These are phyloP conservation scores for Diaporthe citri DNA, from an alignment of 2,329 filamentous ascomycete species.

Conservation along the genomic window DNA sequence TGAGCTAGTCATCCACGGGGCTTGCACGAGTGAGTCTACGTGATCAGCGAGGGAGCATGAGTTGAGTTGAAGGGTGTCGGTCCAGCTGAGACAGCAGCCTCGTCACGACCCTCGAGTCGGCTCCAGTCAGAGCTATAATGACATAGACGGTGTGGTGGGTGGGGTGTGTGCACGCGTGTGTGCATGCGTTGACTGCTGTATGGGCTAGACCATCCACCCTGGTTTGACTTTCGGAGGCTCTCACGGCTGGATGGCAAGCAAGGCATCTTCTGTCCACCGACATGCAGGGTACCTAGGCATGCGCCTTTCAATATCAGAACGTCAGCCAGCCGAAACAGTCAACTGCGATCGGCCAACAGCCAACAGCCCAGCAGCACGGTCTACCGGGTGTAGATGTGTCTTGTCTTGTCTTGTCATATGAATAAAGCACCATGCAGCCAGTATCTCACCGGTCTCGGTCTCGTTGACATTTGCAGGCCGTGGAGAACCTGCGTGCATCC, in stretches of 20 bases:
- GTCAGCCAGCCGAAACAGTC: slow-evolving; percentile 22
- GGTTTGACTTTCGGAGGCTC: neutral
- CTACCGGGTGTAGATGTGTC: no score
- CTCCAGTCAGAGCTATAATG: neutral
- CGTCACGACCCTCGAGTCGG: slow-evolving; percentile 10
- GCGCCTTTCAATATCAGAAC: slow-evolving; percentile 2
- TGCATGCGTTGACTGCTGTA: neutral
- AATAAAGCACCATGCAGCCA: slow-evolving; percentile 39
- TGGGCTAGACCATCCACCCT: slow-evolving; percentile 4
- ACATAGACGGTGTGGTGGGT: neutral
- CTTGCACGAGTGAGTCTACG: slow-evolving; percentile 11
- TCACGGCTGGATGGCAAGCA: neutral
- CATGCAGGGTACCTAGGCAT: neutral
- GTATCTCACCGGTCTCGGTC: slow-evolving; percentile 39
- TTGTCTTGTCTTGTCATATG: slow-evolving; percentile 31
- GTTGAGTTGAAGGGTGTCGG: neutral
- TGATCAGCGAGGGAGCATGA: slow-evolving; percentile 12
- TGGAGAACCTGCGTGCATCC: neutral
- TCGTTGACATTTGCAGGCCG: slow-evolving; percentile 28
- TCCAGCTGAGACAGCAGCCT: slow-evolving; percentile 33
- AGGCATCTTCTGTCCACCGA: neutral
- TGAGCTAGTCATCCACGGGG: slow-evolving; percentile 15
- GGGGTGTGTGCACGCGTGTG: neutral
- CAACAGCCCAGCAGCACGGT: slow-evolving; percentile 6
- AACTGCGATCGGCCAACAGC: slow-evolving; percentile 1